Evolutionary conservation across 1,284 basidiomycete genomes (phyloP), one percentile per base, ranked within the genome.

Genomic region (Cutaneotrichosporon cavernicola): DNA sequence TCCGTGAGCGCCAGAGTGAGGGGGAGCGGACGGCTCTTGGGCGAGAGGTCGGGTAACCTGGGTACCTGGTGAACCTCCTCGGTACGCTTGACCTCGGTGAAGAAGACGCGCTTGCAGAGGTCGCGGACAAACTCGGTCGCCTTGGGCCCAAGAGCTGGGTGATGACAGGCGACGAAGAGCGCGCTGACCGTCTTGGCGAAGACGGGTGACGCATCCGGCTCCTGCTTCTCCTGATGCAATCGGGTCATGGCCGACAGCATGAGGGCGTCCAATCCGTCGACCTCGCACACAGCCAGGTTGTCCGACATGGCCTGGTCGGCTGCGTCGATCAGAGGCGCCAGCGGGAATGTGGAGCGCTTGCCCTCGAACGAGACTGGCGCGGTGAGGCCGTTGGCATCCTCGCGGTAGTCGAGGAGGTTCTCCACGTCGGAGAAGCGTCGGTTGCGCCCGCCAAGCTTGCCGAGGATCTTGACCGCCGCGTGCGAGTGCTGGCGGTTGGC

Each of bases 401-500:
- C 83, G 26, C 84, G 85, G 78, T 90, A 97, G 47, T 87, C 85
- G 55, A 99, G 82, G 43, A 86, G 77, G 4, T 90, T 90, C 56
- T 95, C 91, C 65, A 91, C 90, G 65, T 89, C 87, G 68, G 97
- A 84, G 63, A 98, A 85, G 49, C 90, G 87, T 46, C 97, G 86
- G 78, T 99, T 99, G 38, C 97, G 84, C 0, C 97, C 97, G 18
- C 97, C 97, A 21, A 99, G 84, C 80, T 99, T 99, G 58, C 97
- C 97, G 6, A 99, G 84, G 64, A 99, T 98, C 51, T 97, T 90
- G 74, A 98, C 92, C 4, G 96, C 95, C 11, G 92, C 94, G 77
- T 97, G 93, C 4, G 97, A 90, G 67, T 96, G 92, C 70, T 90
- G 88, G 75, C 97, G 92, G 72, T 89, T 91, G 61, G 91, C 89